These are phyloP conservation scores for Fusarium solani-melongenae DNA, from an alignment of 2,329 filamentous ascomycete genomes.

Conservation along the genomic window DNA sequence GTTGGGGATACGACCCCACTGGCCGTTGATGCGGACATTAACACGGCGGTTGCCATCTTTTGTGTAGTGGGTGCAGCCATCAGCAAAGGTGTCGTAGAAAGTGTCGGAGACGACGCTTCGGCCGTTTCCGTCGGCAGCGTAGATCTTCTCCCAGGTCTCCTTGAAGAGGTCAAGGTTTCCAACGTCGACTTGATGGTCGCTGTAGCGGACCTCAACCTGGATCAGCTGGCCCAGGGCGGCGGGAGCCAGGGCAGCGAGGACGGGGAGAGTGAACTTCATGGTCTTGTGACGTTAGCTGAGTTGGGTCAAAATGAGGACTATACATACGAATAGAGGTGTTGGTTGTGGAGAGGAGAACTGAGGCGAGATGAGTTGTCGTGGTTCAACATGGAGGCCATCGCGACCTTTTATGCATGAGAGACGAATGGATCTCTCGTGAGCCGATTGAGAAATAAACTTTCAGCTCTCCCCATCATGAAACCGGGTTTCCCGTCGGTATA, in stretches of 20 bases:
- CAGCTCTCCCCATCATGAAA: background rate
- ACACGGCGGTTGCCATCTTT: background rate
- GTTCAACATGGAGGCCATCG: background rate
- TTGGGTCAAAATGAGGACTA: background rate
- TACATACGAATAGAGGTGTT: background rate
- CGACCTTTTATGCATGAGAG: background rate
- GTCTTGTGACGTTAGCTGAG: background rate
- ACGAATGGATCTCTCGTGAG: background rate
- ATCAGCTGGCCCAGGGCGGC: background rate
- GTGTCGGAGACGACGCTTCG: background rate
- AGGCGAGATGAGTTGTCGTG: background rate
- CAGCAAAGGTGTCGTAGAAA: background rate
- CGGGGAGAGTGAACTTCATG: background rate
- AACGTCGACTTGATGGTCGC: background rate
- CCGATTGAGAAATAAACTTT: background rate
- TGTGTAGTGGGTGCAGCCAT: background rate
- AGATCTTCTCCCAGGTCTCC: background rate
- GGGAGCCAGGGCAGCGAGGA: background rate
- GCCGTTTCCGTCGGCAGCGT: background rate
- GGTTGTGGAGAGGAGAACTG: background rate
- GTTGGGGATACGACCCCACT: background rate
- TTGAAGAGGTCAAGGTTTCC: background rate
- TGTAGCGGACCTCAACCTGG: background rate
- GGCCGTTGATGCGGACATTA: background rate
- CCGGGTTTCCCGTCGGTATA: background rate